phyloP scores from a whole-genome alignment of 1,139 yeast genomes.

The Saccharomyces hybrid region DNA sequence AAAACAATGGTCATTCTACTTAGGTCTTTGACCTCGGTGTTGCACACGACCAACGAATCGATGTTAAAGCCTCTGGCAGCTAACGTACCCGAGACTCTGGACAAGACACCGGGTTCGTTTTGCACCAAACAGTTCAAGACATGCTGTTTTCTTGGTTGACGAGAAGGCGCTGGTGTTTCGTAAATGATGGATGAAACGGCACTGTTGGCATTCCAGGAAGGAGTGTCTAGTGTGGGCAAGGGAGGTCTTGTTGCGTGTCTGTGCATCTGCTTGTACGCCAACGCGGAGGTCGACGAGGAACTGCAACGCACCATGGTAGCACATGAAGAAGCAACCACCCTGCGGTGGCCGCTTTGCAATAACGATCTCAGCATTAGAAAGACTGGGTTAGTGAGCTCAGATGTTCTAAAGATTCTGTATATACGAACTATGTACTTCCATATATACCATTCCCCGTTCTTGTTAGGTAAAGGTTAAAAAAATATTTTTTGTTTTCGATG shows the following conservation, averaged over 20 bases:
- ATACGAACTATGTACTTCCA: background rate
- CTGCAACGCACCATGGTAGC: constrained; percentile 11
- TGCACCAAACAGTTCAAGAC: constrained; percentile 95
- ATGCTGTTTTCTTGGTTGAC: constrained; percentile 65
- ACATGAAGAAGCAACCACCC: constrained; percentile 1
- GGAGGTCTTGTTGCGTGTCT: constrained; percentile 84
- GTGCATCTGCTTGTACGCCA: constrained; percentile 89
- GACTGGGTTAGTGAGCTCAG: background rate
- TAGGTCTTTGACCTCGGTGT: constrained; percentile 90
- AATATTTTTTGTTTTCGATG: constrained; percentile 1
- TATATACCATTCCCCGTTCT: background rate
- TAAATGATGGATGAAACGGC: constrained; percentile 93
- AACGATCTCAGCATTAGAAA: constrained; percentile 7
- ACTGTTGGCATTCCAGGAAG: constrained; percentile 90
- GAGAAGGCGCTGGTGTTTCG: constrained; percentile 79
- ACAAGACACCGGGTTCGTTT: constrained; percentile 96
- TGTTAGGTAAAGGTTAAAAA: background rate
- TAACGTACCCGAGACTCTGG: constrained; percentile 86
- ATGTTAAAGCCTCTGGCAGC: constrained; percentile 98
- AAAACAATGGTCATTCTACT: constrained; percentile 95
- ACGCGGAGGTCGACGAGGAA: constrained; percentile 78
- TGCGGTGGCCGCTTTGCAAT: constrained; percentile 6
- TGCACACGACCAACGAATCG: constrained; percentile 93
- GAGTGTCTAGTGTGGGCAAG: constrained; percentile 90
- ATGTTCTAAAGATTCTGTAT: background rate